Evolutionary conservation across 1,284 basidiomycete species (phyloP).

Genomic region (Fomitopsis schrenkii): DNA sequence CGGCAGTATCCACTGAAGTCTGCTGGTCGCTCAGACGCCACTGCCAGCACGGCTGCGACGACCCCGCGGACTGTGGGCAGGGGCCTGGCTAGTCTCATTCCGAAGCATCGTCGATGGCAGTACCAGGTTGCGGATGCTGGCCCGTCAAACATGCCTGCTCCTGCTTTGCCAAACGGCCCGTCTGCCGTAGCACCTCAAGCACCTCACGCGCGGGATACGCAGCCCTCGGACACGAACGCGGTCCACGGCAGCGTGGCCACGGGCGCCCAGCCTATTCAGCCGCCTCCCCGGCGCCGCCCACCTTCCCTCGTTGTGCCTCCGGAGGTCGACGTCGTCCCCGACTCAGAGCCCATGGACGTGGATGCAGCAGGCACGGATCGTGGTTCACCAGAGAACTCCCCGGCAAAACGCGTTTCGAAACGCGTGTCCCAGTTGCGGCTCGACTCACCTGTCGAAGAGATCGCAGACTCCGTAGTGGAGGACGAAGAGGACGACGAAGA

Average conservation of each 20-base stretch:
- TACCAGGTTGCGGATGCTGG: neutral
- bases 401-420: neutral
- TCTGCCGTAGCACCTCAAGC: neutral
- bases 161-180: neutral
- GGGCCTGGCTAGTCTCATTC: constrained; percentile 2
- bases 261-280: neutral
- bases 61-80: neutral
- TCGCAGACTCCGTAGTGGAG: neutral
- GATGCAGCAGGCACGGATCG: neutral
- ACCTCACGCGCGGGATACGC: constrained; percentile 8
- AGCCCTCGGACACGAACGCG: constrained; percentile 16
- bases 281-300: constrained; percentile 1
- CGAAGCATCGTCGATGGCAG: neutral
- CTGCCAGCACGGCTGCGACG: constrained; percentile 7
- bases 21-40: constrained; percentile 4
- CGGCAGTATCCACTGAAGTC: constrained; percentile 1
- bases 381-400: neutral
- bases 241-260: constrained; percentile 9
- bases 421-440: neutral
- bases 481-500: neutral
- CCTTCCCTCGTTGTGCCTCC: constrained; percentile 3
- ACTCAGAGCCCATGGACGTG: constrained; percentile 21
- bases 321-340: constrained; percentile 22
- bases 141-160: neutral
- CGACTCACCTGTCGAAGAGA: neutral